A percentile compares a stretch with the other conserved stretches of the same genome.
Conservation (phyloP, 2,329 filamentous ascomycete genomes). For the Falciphora oryzae region DNA sequence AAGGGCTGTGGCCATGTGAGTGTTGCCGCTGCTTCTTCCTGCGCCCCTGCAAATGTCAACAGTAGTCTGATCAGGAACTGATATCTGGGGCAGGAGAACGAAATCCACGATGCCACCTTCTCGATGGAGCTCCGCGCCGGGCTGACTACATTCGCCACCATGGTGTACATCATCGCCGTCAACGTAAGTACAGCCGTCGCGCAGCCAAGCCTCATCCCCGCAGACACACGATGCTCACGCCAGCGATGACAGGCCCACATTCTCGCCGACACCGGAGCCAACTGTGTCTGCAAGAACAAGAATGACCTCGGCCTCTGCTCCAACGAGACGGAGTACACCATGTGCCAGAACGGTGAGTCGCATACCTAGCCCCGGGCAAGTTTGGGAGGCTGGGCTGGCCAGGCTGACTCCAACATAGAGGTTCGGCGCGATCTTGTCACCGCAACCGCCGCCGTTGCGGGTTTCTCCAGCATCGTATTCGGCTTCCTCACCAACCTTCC, state of each 20-base stretch:
- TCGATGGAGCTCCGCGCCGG: constrained; percentile 75
- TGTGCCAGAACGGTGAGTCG: constrained; percentile 6
- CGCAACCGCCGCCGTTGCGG: constrained; percentile 74
- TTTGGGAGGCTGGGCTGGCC: not conserved
- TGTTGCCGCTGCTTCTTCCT: constrained; percentile 4
- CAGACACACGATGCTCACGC: not conserved
- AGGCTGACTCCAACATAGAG: constrained; percentile 27
- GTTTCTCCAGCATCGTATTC: constrained; percentile 69
- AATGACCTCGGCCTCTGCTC: constrained; percentile 41
- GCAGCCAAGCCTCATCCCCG: not conserved
- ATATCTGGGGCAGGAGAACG: constrained; percentile 38
- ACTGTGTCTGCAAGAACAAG: constrained; percentile 57
- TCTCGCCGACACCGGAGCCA: constrained; percentile 69
- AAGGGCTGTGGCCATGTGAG: constrained; percentile 63
- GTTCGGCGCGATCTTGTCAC: constrained; percentile 75
- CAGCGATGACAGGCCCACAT: constrained; percentile 56
- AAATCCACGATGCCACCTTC: constrained; percentile 64
- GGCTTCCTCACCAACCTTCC: constrained; percentile 78
- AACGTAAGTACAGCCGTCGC: constrained; percentile 38
- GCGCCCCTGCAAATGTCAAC: not conserved
- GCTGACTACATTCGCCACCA: constrained; percentile 72
- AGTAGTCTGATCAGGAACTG: not conserved
- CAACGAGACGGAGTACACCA: constrained; percentile 18
- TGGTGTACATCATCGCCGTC: constrained; percentile 81
- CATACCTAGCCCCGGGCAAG: not conserved